These are phyloP conservation scores for Alternaria infectoria DNA, from an alignment of 2,329 filamentous ascomycete species.

Conservation along the genomic window DNA sequence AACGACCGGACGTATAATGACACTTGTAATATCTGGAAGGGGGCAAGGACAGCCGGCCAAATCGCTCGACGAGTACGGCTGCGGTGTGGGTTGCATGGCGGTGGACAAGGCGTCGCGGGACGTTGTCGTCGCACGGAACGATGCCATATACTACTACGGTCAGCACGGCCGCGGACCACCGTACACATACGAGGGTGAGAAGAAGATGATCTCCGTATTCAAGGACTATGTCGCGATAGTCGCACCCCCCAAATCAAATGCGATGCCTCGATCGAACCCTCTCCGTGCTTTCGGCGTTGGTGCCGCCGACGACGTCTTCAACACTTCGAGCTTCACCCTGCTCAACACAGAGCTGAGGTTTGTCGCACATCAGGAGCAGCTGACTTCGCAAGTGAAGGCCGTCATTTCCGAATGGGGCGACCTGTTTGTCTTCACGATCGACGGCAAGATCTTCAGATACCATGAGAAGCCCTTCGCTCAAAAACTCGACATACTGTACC, in stretches of 20 bases:
- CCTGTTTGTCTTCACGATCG: constrained; percentile 85
- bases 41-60: constrained; percentile 89
- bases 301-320: constrained; percentile 79
- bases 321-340: constrained; percentile 85
- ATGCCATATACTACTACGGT: constrained; percentile 94
- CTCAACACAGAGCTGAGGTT: constrained; percentile 92
- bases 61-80: constrained; percentile 87
- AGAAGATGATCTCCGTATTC: constrained; percentile 79
- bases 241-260: constrained; percentile 72
- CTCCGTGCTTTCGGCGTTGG: constrained; percentile 76
- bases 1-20: constrained; percentile 86
- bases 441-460: constrained; percentile 86
- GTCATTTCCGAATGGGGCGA: constrained; percentile 91
- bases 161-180: constrained; percentile 84
- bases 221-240: constrained; percentile 87
- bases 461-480: constrained; percentile 90
- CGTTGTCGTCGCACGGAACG: constrained; percentile 89
- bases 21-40: constrained; percentile 82
- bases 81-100: constrained; percentile 93
- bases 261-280: constrained; percentile 62
- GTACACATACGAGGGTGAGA: constrained; percentile 89
- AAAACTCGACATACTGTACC: constrained; percentile 90
- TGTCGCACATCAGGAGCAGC: constrained; percentile 84
- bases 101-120: constrained; percentile 80
- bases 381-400: constrained; percentile 79